These are phyloP conservation scores for Barnettozyma siamensis DNA, from an alignment of 805 yeast species.

Conservation along the genomic window DNA sequence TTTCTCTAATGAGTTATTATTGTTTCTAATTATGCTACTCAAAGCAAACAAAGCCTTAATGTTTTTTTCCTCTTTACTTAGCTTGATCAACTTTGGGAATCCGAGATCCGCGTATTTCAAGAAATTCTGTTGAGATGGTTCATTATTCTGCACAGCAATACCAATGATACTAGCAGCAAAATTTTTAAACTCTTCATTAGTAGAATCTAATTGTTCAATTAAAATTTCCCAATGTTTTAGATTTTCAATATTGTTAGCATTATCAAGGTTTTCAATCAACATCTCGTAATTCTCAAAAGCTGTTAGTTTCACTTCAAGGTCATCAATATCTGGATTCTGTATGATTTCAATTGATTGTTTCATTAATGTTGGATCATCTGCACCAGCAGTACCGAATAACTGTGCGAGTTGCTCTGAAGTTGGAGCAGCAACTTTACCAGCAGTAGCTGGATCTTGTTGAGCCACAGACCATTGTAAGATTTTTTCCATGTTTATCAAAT, in stretches of 20 bases:
- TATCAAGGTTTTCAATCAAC: slow-evolving; percentile 88
- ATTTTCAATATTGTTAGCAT: slow-evolving; percentile 87
- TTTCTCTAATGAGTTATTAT: slow-evolving; percentile 43
- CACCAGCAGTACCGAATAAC: slow-evolving; percentile 64
- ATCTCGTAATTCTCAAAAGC: slow-evolving; percentile 92
- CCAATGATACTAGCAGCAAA: slow-evolving; percentile 74
- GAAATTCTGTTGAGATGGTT: slow-evolving; percentile 64
- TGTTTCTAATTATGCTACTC: slow-evolving; percentile 68
- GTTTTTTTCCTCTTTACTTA: slow-evolving; percentile 35
- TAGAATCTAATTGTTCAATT: slow-evolving; percentile 44
- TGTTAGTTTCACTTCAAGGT: slow-evolving; percentile 55
- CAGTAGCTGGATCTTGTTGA: slow-evolving; percentile 68
- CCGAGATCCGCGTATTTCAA: slow-evolving; percentile 42
- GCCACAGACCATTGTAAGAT: slow-evolving; percentile 89
- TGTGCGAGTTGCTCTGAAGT: slow-evolving; percentile 78
- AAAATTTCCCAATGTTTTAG: slow-evolving; percentile 75
- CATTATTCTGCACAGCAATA: slow-evolving; percentile 90
- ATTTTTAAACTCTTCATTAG: slow-evolving; percentile 41
- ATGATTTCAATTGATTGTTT: slow-evolving; percentile 63
- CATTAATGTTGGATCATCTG: slow-evolving; percentile 87
- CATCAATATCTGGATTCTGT: slow-evolving; percentile 45
- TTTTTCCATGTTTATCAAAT: slow-evolving; percentile 56
- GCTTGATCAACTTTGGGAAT: slow-evolving; percentile 36
- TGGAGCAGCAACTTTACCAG: slow-evolving; percentile 56
- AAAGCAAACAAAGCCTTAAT: slow-evolving; percentile 75